Evolutionary conservation across 176 grass and related monocot genomes (phyloP), one percentile per base, ranked within the genome.

Genomic region (Saccharum spontaneum): DNA sequence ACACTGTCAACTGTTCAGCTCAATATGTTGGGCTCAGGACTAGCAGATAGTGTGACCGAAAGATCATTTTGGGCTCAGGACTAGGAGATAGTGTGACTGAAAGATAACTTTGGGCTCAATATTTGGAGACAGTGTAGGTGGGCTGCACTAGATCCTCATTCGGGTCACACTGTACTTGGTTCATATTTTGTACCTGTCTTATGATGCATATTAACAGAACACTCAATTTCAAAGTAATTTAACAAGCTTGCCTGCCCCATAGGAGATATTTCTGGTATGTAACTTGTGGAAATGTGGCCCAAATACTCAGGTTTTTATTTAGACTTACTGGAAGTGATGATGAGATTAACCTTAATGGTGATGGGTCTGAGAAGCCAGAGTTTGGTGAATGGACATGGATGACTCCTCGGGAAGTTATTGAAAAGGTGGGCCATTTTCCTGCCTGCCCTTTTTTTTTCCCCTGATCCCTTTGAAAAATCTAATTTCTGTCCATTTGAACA

Each of bases 331-430:
- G 97, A 79, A 91, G 81, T 0, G 93, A 99, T 22, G 91, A 92
- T 49, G 97, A 94, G 72, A 92, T 99, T 64, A 92, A 96, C 85
- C 91, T 99, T 67, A 85, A 83, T 28, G 90, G 93, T 39, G 97
- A 99, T 31, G 97, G 93, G 65, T 88, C 93, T 31, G 93, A 99
- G 90, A 99, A 92, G 71, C 97, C 93, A 2, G 97, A 99, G 91
- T 99, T 99, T 69, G 87, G 22, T 30, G 90, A 87, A 57, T 99
- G 93, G 91, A 75, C 85, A 69, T 96, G 93, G 97, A 90, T 96
- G 97, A 83, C 88, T 39, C 97, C 93, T 7, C 83, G 94, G 45
- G 75, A 94, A 91, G 93, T 94, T 67, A 92, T 99, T 52, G 97
- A 99, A 82, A 92, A 83, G 86, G 93, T 96, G 85, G 46, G 76